phyloP scores from a whole-genome alignment of 2,329 filamentous ascomycete genomes.

The Monosporascus sp. region DNA sequence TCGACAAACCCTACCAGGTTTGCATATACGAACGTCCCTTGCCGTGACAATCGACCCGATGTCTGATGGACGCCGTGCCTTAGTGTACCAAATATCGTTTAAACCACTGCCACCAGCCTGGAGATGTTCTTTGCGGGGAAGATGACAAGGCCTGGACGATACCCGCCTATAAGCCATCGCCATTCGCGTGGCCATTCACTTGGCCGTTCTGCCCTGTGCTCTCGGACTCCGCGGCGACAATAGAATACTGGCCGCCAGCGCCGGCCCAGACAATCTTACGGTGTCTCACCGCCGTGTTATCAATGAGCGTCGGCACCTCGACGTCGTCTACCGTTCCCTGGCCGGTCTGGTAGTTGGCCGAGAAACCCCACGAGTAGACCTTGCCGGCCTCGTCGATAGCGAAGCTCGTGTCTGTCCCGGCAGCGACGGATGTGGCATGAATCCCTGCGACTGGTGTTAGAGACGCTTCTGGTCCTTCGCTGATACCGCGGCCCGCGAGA shows the following conservation, averaged over 20 bases:
- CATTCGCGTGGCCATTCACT: background rate
- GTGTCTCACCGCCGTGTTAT: background rate
- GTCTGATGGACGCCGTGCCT: background rate
- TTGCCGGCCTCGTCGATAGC: constrained; percentile 65
- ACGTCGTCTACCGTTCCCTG: constrained; percentile 65
- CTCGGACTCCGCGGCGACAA: background rate
- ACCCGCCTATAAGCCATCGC: background rate
- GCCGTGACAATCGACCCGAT: background rate
- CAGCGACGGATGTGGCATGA: constrained; percentile 40
- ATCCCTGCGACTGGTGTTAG: constrained; percentile 3
- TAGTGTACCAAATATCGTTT: background rate
- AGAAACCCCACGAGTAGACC: constrained; percentile 78
- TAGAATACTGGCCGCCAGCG: background rate
- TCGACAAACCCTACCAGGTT: background rate
- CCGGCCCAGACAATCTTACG: background rate
- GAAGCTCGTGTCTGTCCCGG: constrained; percentile 69
- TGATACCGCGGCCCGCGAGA: background rate
- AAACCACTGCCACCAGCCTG: too few species aligned
- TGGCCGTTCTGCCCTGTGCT: background rate
- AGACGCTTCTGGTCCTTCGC: background rate
- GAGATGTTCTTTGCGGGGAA: too few species aligned
- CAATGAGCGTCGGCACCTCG: constrained; percentile 46
- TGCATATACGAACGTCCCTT: background rate
- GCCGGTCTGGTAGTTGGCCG: constrained; percentile 73
- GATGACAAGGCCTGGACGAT: background rate